Evolutionary conservation across 176 grass and related monocot genomes (phyloP).

Genomic region (Ananas comosus): DNA sequence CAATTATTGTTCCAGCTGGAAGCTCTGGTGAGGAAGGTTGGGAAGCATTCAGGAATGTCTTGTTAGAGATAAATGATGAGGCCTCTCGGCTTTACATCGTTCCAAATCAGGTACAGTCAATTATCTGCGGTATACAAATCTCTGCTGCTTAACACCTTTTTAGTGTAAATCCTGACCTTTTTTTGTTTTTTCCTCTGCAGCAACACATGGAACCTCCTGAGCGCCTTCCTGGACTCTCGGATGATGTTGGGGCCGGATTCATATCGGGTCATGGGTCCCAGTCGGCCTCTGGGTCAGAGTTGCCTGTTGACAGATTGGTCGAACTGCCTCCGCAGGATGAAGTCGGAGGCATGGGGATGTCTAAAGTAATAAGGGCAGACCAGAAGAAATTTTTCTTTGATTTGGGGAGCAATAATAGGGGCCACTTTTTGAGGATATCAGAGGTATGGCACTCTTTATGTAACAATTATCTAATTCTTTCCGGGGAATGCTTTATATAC

Average conservation of each 20-base stretch:
- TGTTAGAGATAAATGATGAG: slow-evolving; percentile 83
- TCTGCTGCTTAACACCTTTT: not conserved
- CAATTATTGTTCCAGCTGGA: slow-evolving; percentile 89
- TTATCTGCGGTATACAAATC: not conserved
- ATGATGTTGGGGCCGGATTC: slow-evolving; percentile 97
- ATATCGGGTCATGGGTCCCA: slow-evolving; percentile 83
- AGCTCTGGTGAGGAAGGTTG: slow-evolving; percentile 97
- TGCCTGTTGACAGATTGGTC: slow-evolving; percentile 68
- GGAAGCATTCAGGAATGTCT: slow-evolving; percentile 89
- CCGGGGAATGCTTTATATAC: too few relatives aligned
- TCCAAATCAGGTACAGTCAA: slow-evolving; percentile 57
- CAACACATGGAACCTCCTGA: slow-evolving; percentile 86
- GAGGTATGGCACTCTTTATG: slow-evolving; percentile 44
- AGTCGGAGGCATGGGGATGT: slow-evolving; percentile 71
- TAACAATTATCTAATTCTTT: not conserved
- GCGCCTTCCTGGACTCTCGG: slow-evolving; percentile 71
- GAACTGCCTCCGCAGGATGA: slow-evolving; percentile 79
- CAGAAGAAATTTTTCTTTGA: slow-evolving; percentile 99
- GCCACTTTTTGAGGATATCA: slow-evolving; percentile 93
- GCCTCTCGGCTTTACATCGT: slow-evolving; percentile 55
- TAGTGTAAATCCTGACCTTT: slow-evolving; percentile 1
- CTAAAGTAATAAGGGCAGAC: slow-evolving; percentile 94
- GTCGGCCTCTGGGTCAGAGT: slow-evolving; percentile 50
- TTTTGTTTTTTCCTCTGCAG: slow-evolving; percentile 21
- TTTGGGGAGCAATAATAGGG: slow-evolving; percentile 87